Conservation (phyloP, 2,329 filamentous ascomycete genomes). For the Xylaria sp. region DNA sequence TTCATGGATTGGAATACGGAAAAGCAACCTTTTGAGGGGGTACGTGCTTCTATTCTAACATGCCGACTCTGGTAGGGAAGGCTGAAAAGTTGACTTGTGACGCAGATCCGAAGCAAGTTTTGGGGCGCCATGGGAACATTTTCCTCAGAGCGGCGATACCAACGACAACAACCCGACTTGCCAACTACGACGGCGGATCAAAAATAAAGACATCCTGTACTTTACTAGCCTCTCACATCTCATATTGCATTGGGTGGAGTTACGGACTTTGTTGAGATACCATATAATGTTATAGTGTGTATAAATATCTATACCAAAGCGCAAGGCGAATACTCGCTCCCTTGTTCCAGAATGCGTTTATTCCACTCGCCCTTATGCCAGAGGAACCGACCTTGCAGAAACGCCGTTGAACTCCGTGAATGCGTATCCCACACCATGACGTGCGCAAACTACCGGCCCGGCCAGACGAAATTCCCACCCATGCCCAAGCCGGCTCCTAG, state of each 20-base stretch:
- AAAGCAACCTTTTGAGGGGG: slow-evolving; percentile 61
- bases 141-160: slow-evolving; percentile 44
- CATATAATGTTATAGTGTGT: slow-evolving; percentile 39
- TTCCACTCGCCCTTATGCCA: slow-evolving; percentile 15
- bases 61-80: neutral
- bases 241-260: slow-evolving; percentile 48
- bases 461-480: slow-evolving; percentile 69
- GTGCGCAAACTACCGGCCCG: slow-evolving; percentile 42
- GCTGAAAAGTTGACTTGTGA: slow-evolving; percentile 19
- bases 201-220: slow-evolving; percentile 32
- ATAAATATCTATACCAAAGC: slow-evolving; percentile 34
- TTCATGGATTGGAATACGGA: slow-evolving; percentile 68
- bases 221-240: slow-evolving; percentile 36
- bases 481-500: slow-evolving; percentile 64
- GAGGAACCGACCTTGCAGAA: slow-evolving; percentile 20
- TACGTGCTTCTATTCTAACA: slow-evolving; percentile 48
- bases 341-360: slow-evolving; percentile 24
- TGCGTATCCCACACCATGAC: slow-evolving; percentile 28
- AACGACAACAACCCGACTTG: slow-evolving; percentile 40
- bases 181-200: slow-evolving; percentile 26
- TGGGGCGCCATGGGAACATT: slow-evolving; percentile 51
- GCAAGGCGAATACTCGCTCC: slow-evolving; percentile 30
- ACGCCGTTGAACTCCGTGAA: slow-evolving; percentile 37
- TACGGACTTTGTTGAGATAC: slow-evolving; percentile 40
- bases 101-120: slow-evolving; percentile 54